A percentile compares a stretch with the other conserved stretches of the same genome.
phyloP scores from a whole-genome alignment of 306 rosid genomes.

The Fragaria vesca region DNA sequence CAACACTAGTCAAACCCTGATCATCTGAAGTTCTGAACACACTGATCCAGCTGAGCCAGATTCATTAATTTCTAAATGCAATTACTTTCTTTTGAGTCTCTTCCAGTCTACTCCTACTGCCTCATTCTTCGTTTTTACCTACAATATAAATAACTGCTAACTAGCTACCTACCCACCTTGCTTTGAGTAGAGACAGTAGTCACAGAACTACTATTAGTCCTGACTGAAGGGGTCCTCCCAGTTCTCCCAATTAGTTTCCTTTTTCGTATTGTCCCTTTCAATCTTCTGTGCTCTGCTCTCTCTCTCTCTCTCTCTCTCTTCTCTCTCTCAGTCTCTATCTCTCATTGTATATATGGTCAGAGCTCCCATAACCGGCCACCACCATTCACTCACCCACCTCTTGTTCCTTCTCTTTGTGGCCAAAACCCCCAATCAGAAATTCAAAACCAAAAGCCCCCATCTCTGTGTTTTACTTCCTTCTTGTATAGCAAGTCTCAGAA shows the following conservation, averaged over 20 bases:
- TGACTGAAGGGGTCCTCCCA: neutral
- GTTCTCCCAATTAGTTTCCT: slow-evolving; percentile 45
- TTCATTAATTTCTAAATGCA: neutral
- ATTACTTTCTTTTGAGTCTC: neutral
- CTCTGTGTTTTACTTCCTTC: slow-evolving; percentile 17
- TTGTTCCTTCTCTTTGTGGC: slow-evolving; percentile 19
- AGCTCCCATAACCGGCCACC: slow-evolving; percentile 26
- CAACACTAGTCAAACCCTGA: slow-evolving; percentile 5
- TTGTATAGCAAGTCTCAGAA: slow-evolving; percentile 29
- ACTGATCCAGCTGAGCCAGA: neutral
- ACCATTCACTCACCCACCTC: slow-evolving; percentile 15
- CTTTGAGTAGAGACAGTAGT: neutral
- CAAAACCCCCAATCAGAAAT: slow-evolving; percentile 21
- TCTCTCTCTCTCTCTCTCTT: slow-evolving; percentile 16
- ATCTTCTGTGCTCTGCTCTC: slow-evolving; percentile 46
- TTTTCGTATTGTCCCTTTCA: slow-evolving; percentile 69
- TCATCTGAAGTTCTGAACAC: neutral
- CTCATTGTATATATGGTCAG: slow-evolving; percentile 28
- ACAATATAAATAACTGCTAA: neutral
- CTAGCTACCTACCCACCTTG: neutral
- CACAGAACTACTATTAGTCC: neutral
- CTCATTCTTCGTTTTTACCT: neutral
- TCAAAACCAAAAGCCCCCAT: slow-evolving; percentile 4
- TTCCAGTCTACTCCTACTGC: neutral
- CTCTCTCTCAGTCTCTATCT: slow-evolving; percentile 10